phyloP scores from a whole-genome alignment of 192 early-diverging fungal genomes.

The Jimgerdemannia flammicorona region DNA sequence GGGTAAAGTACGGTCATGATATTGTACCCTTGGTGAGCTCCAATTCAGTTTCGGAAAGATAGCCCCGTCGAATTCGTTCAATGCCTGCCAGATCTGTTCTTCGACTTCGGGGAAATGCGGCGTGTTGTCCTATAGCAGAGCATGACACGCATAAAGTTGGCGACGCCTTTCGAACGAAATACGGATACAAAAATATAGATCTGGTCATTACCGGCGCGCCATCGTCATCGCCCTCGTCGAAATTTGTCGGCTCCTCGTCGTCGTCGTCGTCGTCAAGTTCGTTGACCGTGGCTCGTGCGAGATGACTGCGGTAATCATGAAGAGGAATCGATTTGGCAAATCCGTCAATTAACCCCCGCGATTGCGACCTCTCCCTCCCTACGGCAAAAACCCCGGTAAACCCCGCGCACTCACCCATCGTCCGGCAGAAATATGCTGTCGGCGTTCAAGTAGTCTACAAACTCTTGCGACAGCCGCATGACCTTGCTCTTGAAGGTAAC shows the following conservation, averaged over 20 bases:
- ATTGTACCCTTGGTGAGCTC: conserved; percentile 19
- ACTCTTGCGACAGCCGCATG: conserved; percentile 70
- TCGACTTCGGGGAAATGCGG: background rate
- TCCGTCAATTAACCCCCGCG: background rate
- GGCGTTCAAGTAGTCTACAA: conserved; percentile 79
- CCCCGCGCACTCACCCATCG: conserved; percentile 40
- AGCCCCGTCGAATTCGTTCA: conserved; percentile 25
- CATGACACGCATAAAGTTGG: too few species aligned
- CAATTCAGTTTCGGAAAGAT: conserved; percentile 96
- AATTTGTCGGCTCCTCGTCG: background rate
- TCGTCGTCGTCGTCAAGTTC: background rate
- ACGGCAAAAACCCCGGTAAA: background rate
- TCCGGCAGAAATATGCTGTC: conserved; percentile 86
- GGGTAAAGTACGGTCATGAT: background rate
- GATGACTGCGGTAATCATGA: too few species aligned
- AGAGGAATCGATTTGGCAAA: too few species aligned
- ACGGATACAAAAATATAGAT: too few species aligned
- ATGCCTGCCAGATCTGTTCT: background rate
- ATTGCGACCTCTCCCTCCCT: background rate
- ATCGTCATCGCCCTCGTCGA: background rate
- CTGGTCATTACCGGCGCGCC: background rate
- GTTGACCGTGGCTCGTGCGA: too few species aligned
- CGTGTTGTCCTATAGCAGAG: background rate
- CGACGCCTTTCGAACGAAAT: too few species aligned
- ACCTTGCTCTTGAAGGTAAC: conserved; percentile 71